Percentiles rank a stretch among this genome's conserved stretches.
phyloP scores from a whole-genome alignment of 192 early-diverging fungal genomes.

The Backusella parvicylindrica region DNA sequence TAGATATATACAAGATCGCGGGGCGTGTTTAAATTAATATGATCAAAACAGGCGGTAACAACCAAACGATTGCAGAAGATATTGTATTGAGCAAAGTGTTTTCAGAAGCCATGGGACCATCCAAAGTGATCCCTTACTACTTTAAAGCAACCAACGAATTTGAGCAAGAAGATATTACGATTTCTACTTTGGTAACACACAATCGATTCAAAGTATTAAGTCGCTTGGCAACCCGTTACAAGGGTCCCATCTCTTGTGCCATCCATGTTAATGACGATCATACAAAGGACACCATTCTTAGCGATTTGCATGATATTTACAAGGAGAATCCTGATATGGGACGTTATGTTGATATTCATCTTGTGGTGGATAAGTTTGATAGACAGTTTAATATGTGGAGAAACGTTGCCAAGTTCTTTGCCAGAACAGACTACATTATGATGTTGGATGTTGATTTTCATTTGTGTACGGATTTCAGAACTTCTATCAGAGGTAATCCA shows the following conservation, averaged over 20 bases:
- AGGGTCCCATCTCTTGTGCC: conserved; percentile 56
- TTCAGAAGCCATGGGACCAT: conserved; percentile 55
- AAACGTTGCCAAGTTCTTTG: conserved; percentile 61
- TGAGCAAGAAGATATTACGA: conserved; percentile 55
- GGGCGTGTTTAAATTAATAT: too few relatives aligned
- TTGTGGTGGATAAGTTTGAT: conserved; percentile 58
- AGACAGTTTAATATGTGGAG: conserved; percentile 68
- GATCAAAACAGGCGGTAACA: background rate
- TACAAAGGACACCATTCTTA: conserved; percentile 41
- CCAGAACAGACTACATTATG: conserved; percentile 56
- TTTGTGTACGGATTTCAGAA: conserved; percentile 51
- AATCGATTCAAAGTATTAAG: conserved; percentile 52
- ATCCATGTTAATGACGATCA: conserved; percentile 57
- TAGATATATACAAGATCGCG: too few relatives aligned
- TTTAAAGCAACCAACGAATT: conserved; percentile 43
- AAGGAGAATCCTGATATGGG: conserved; percentile 46
- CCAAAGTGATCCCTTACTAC: conserved; percentile 61
- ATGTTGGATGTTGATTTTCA: conserved; percentile 62
- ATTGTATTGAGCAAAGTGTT: conserved; percentile 56
- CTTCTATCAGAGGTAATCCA: conserved; percentile 30
- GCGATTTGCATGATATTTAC: conserved; percentile 47
- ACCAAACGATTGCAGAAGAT: conserved; percentile 40
- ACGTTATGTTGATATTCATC: conserved; percentile 53
- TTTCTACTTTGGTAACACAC: conserved; percentile 55
- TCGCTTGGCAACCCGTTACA: conserved; percentile 47